Evolutionary conservation across 2,329 filamentous ascomycete genomes (phyloP), one percentile per base, ranked within the genome.

Genomic region (Xylariaceae sp.): DNA sequence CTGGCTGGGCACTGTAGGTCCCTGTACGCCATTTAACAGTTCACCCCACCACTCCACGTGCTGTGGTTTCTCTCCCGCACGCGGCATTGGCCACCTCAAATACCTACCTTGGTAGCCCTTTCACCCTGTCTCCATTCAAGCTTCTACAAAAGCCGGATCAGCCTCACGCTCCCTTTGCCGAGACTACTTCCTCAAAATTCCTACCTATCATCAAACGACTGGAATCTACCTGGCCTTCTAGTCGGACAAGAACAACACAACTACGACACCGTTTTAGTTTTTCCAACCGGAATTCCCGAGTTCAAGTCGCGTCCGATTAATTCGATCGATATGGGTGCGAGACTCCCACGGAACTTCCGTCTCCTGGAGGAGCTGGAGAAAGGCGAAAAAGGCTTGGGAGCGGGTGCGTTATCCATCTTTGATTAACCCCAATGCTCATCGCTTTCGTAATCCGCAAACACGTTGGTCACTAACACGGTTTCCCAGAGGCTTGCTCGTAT

Each of bases 331-430:
- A 69, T 68, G 65, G 55, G 62, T 40, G 85, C 88, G 56, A 90
- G 95, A 74, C 83, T 99, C 55, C 94, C 94, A 59, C 84, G 94
- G 71, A 97, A 97, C 77, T 99, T 99, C 72, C 87, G 92, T 69
- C 83, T 99, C 63, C 80, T 99, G 54, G 94, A 96, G 73, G 94
- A 99, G 84, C 81, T 99, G 26, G 94, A 99, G 78, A 97, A 97
- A 78, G 94, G 94, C 68, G 94, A 99, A 78, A 99, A 99, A 75
- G 94, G 94, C 59, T 81, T 94, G 60, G 92, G 94, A 68, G 91
- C 92, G 72, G 89, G 90, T 89, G 74, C 55, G 74, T 57, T 12
- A 47, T 39, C 11, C 4, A 4, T 27, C 12, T 4, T 11, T 9
- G 19, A 19, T 37, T 31, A 34, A 2, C 12, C 31, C 2, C 45